phyloP scores from a whole-genome alignment of 2,329 filamentous ascomycete species.

The Xylariaceae sp. region DNA sequence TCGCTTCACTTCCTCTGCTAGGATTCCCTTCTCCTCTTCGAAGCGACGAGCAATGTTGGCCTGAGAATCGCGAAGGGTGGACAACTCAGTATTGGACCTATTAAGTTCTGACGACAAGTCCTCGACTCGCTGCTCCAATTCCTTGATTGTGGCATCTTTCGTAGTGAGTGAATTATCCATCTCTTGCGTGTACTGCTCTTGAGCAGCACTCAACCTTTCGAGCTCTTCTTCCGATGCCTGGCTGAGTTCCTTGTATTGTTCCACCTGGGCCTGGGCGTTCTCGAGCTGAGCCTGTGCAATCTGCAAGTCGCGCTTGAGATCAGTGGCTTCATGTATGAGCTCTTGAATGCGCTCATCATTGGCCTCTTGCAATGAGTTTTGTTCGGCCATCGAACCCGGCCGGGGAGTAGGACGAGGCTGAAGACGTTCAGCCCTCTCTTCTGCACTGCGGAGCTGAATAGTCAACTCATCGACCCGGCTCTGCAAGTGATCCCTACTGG shows the following conservation, averaged over 20 bases:
- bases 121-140: constrained; percentile 79
- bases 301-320: constrained; percentile 84
- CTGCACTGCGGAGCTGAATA: constrained; percentile 82
- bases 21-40: constrained; percentile 76
- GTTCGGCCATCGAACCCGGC: constrained; percentile 42
- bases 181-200: constrained; percentile 86
- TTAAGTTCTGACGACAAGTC: constrained; percentile 81
- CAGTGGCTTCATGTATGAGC: constrained; percentile 76
- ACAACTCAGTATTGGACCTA: constrained; percentile 78
- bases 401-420: constrained; percentile 74
- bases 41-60: constrained; percentile 68
- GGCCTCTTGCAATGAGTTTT: constrained; percentile 42
- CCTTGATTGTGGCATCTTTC: constrained; percentile 76
- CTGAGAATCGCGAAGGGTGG: constrained; percentile 74
- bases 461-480: constrained; percentile 83
- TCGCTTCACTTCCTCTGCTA: constrained; percentile 76
- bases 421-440: constrained; percentile 79
- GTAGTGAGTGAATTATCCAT: constrained; percentile 72
- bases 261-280: constrained; percentile 74
- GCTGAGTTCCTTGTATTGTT: constrained; percentile 86
- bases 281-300: constrained; percentile 77
- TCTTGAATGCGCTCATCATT: constrained; percentile 70
- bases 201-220: constrained; percentile 71
- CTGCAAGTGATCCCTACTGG: constrained; percentile 84
- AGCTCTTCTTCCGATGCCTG: constrained; percentile 86